Percentiles rank a stretch among this genome's conserved stretches.
phyloP scores from a whole-genome alignment of 2,329 filamentous ascomycete genomes.

The Apiospora rasikravindrae region DNA sequence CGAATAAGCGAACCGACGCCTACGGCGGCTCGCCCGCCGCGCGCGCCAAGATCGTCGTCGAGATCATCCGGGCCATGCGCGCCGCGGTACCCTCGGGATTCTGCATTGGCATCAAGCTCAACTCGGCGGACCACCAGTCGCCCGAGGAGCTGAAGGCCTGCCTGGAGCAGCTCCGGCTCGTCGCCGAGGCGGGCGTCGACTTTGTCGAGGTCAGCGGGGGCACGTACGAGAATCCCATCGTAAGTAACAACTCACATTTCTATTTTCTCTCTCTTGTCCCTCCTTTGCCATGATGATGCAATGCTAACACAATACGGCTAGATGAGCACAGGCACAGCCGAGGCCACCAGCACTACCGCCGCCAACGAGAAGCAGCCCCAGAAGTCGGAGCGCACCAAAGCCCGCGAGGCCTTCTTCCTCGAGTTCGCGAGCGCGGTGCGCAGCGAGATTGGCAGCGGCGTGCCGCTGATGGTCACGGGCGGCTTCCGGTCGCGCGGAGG shows the following conservation, averaged over 20 bases:
- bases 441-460: slow-evolving; percentile 40
- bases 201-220: slow-evolving; percentile 72
- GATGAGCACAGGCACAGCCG: slow-evolving; percentile 5
- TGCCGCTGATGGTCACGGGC: slow-evolving; percentile 57
- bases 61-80: slow-evolving; percentile 51
- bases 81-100: slow-evolving; percentile 48
- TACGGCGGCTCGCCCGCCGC: slow-evolving; percentile 58
- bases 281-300: no score
- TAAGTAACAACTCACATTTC: no score
- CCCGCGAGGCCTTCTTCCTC: slow-evolving; percentile 70
- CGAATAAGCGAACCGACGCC: slow-evolving; percentile 56
- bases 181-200: slow-evolving; percentile 55
- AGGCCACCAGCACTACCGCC: neutral
- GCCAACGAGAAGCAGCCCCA: neutral
- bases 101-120: slow-evolving; percentile 59
- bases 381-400: slow-evolving; percentile 47
- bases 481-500: slow-evolving; percentile 57
- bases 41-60: slow-evolving; percentile 54
- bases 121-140: slow-evolving; percentile 59
- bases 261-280: no score
- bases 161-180: slow-evolving; percentile 59
- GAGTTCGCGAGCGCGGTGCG: slow-evolving; percentile 62
- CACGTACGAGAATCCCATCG: slow-evolving; percentile 57
- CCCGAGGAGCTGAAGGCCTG: slow-evolving; percentile 44
- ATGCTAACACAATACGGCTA: neutral